phyloP scores from a whole-genome alignment of 495 filamentous ascomycete species.

The Diplogelasinospora grovesii region DNA sequence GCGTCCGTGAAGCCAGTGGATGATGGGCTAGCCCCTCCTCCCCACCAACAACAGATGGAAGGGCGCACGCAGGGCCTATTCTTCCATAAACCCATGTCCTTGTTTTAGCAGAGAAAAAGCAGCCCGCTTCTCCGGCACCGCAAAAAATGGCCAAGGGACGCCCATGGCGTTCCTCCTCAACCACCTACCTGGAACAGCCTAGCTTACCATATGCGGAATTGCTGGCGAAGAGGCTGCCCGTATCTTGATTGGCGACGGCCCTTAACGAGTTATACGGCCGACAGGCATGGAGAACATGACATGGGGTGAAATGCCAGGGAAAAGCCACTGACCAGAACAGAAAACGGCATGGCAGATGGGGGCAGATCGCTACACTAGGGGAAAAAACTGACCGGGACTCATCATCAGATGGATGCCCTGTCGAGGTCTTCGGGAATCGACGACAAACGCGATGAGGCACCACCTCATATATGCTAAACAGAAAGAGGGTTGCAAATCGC shows the following conservation, averaged over 20 bases:
- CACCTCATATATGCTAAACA: slow-evolving; percentile 2
- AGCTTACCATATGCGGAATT: slow-evolving; percentile 22
- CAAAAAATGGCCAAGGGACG: slow-evolving; percentile 3
- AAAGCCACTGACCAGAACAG: too few species aligned
- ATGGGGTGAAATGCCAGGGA: too few species aligned
- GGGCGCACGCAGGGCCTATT: background rate
- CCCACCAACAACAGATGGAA: background rate
- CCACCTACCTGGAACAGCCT: slow-evolving; percentile 35
- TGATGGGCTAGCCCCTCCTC: background rate
- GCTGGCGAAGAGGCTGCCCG: slow-evolving; percentile 12
- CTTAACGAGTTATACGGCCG: too few species aligned
- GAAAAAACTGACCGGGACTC: too few species aligned
- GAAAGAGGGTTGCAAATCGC: background rate
- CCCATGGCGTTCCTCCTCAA: slow-evolving; percentile 17
- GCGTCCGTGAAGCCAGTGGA: background rate
- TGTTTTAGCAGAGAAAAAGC: background rate
- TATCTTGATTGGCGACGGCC: slow-evolving; percentile 18
- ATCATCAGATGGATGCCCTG: background rate
- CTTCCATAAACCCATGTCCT: background rate
- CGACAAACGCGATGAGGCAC: too few species aligned
- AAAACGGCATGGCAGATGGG: too few species aligned
- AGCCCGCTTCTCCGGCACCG: slow-evolving; percentile 8
- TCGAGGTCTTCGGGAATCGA: background rate
- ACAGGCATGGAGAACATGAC: slow-evolving; percentile 7
- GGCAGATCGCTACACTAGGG: too few species aligned